Conservation (phyloP, 2,329 filamentous ascomycete genomes). For the Pseudogymnoascus destructans region DNA sequence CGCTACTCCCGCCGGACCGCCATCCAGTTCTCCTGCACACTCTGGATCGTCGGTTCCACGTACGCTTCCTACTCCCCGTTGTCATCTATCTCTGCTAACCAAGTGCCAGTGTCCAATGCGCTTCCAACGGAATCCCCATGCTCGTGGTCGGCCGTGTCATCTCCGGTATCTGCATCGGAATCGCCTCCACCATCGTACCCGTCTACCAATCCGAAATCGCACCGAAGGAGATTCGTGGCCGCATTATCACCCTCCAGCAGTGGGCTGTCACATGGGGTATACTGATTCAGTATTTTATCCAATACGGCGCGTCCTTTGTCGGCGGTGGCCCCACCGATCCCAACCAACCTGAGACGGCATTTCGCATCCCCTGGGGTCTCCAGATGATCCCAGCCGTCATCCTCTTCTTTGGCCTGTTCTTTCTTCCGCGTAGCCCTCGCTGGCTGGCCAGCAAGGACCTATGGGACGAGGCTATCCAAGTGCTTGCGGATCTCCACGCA, state of each 20-base stretch:
- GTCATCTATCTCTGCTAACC: neutral
- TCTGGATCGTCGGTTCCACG: slow-evolving; percentile 35
- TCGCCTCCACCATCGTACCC: slow-evolving; percentile 53
- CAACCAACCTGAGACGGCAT: slow-evolving; percentile 39
- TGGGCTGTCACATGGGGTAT: slow-evolving; percentile 63
- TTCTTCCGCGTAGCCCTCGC: slow-evolving; percentile 51
- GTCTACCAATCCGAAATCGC: slow-evolving; percentile 57
- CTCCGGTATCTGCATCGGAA: slow-evolving; percentile 61
- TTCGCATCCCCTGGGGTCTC: slow-evolving; percentile 48
- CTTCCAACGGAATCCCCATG: slow-evolving; percentile 54
- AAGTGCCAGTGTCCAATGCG: slow-evolving; percentile 37
- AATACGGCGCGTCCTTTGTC: slow-evolving; percentile 47
- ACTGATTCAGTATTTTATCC: slow-evolving; percentile 52
- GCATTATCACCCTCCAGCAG: slow-evolving; percentile 52
- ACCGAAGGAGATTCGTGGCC: slow-evolving; percentile 42
- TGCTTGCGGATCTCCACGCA: slow-evolving; percentile 46
- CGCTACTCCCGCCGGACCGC: slow-evolving; percentile 34
- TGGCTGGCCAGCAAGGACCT: slow-evolving; percentile 58
- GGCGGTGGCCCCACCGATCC: slow-evolving; percentile 38
- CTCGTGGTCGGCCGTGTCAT: slow-evolving; percentile 58
- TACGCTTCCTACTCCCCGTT: slow-evolving; percentile 12
- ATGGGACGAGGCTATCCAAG: slow-evolving; percentile 49
- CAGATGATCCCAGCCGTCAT: slow-evolving; percentile 43
- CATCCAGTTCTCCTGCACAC: slow-evolving; percentile 35
- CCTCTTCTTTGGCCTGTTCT: slow-evolving; percentile 42